These are phyloP conservation scores for Penicillium carneum DNA, from an alignment of 2,329 filamentous ascomycete species.

Conservation along the genomic window DNA sequence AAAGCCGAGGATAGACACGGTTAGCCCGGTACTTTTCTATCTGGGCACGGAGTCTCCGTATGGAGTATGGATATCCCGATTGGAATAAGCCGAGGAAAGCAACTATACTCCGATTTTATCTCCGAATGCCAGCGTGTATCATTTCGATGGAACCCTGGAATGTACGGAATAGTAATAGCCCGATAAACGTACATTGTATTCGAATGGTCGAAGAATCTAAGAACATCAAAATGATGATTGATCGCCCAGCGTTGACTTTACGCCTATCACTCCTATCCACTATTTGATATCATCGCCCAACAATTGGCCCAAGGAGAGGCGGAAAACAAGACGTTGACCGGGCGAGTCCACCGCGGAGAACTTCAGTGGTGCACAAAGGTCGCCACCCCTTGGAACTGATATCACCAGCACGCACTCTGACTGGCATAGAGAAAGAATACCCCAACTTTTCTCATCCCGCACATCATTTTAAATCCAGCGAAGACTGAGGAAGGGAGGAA, in stretches of 20 bases:
- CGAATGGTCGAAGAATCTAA: background rate
- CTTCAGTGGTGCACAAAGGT: slow-evolving; percentile 23
- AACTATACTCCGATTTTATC: background rate
- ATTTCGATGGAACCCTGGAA: background rate
- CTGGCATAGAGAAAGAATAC: slow-evolving; percentile 8
- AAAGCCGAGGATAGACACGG: background rate
- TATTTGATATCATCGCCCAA: slow-evolving; percentile 32
- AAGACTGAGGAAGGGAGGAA: slow-evolving; percentile 1
- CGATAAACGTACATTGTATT: background rate
- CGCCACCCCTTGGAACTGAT: slow-evolving; percentile 28
- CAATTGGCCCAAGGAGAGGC: slow-evolving; percentile 28
- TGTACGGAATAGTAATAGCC: background rate
- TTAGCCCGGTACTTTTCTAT: background rate
- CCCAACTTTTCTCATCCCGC: background rate
- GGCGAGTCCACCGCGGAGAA: slow-evolving; percentile 32
- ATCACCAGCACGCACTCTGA: slow-evolving; percentile 23
- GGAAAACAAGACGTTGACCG: slow-evolving; percentile 28
- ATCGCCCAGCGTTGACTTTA: background rate
- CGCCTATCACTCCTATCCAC: slow-evolving; percentile 25
- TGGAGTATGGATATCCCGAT: background rate
- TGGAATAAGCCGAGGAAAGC: background rate
- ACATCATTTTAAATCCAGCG: background rate
- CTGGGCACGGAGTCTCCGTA: background rate
- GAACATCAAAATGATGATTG: slow-evolving; percentile 2
- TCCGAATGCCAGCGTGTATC: background rate